Base-by-base conservation (phyloP, 106 monocot species). In the Vanilla planifolia region DNA sequence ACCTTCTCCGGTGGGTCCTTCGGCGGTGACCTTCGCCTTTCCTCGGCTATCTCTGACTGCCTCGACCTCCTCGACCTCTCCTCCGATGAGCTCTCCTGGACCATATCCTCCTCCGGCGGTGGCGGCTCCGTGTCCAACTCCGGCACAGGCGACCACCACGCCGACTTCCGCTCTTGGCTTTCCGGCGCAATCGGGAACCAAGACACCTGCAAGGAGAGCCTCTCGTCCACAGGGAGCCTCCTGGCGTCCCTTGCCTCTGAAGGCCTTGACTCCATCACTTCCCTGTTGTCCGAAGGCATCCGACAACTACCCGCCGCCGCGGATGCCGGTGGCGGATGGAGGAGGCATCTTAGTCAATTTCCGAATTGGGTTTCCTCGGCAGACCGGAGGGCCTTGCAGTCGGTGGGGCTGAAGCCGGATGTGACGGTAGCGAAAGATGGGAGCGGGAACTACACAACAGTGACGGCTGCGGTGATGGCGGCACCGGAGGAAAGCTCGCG, bases 41-140 rank as follows among this genome's bases (percentile, higher is more conserved):
- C 89, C 60, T 84, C 86, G 23, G 96, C 96, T 33, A 62, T 90
- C 62, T 69, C 77, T 61, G 96, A 96, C 84, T 96, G 96, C 69
- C 62, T 91, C 42, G 96, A 96, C 69, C 77, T 96, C 61, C 95
- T 96, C 51, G 86, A 86, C 68, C 71, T 90, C 43, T 84, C 95
- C 51, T 59, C 80, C 55, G 80, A 86, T 43, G 89, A 96, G 76
- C 70, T 96, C 28, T 59, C 71, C 40, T 79, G 60, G 71, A 48
- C 89, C 37, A 30, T 81, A 6, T 45, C 63, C 33, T n/a, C 79
- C 22, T 28, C 68, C 23, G 26, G 36, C 17, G 5, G 15, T 48
- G 8, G 33, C 42, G 25, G 36, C 44, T 19, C 65, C 14, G 0
- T 44, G 3, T 4, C 41, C 32, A 11, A 16, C 21, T 25, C 26